phyloP scores from a whole-genome alignment of 345 rosid species.

The Euphorbia tirucalli region DNA sequence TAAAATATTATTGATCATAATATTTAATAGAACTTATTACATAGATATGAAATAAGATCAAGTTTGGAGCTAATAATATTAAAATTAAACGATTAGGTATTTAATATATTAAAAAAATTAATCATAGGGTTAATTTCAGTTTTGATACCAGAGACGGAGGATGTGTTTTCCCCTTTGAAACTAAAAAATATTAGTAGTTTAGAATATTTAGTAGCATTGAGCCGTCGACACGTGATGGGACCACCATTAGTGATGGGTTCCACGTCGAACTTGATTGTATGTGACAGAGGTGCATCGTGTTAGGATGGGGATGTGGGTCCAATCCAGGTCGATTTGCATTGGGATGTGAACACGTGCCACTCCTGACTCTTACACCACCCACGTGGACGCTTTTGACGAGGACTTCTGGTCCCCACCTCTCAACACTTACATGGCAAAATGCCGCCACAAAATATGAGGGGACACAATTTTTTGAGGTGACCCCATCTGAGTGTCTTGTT shows the following conservation, averaged over 20 bases:
- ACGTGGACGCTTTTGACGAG: constrained; percentile 23
- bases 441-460: constrained; percentile 1
- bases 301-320: neutral
- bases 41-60: too few species aligned
- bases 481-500: too few species aligned
- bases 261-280: constrained; percentile 14
- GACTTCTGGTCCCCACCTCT: constrained; percentile 13
- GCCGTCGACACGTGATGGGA: constrained; percentile 19
- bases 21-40: too few species aligned
- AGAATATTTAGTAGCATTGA: neutral
- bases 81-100: too few species aligned
- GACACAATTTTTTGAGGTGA: too few species aligned
- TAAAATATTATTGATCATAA: too few species aligned
- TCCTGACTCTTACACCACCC: neutral
- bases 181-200: too few species aligned
- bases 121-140: too few species aligned
- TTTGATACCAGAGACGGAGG: too few species aligned
- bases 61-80: too few species aligned
- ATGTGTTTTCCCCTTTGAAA: too few species aligned
- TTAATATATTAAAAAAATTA: too few species aligned
- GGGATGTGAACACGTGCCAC: constrained; percentile 33
- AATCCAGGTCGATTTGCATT: neutral
- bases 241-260: constrained; percentile 14
- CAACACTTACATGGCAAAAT: constrained; percentile 13
- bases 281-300: constrained; percentile 22